These are phyloP conservation scores for Rhipidocladum racemiflorum DNA, from an alignment of 176 grass and related monocot species.

Conservation along the genomic window DNA sequence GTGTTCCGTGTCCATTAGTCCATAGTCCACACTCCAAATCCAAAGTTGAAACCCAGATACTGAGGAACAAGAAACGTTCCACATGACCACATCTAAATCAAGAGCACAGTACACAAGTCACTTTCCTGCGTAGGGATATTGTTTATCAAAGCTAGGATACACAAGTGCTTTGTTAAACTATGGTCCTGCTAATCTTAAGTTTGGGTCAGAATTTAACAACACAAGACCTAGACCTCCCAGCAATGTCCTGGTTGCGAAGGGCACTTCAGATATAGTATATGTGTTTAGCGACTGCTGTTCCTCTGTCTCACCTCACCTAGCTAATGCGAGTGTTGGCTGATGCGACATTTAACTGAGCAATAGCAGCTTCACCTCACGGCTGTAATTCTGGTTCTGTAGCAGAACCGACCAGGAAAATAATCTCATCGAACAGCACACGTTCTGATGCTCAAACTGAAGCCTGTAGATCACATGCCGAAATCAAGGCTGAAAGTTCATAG, in stretches of 20 bases:
- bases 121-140: not conserved
- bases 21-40: not conserved
- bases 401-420: not conserved
- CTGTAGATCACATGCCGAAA: not conserved
- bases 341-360: not conserved
- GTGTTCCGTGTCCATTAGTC: not conserved
- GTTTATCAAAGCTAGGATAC: not conserved
- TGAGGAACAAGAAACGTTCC: not conserved
- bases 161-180: not conserved
- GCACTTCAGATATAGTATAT: not conserved
- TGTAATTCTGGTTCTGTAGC: not conserved
- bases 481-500: not conserved
- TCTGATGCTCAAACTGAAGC: not conserved
- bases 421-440: not conserved
- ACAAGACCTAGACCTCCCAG: not conserved
- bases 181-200: not conserved
- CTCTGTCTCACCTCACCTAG: not conserved
- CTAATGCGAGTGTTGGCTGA: not conserved
- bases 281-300: not conserved
- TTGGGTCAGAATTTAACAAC: not conserved
- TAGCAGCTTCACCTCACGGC: not conserved
- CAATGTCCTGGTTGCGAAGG: not conserved
- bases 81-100: not conserved
- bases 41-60: not conserved
- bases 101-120: not conserved